Conservation (phyloP, 1,139 yeast genomes). For the Yamadazyma membranifaciens region DNA sequence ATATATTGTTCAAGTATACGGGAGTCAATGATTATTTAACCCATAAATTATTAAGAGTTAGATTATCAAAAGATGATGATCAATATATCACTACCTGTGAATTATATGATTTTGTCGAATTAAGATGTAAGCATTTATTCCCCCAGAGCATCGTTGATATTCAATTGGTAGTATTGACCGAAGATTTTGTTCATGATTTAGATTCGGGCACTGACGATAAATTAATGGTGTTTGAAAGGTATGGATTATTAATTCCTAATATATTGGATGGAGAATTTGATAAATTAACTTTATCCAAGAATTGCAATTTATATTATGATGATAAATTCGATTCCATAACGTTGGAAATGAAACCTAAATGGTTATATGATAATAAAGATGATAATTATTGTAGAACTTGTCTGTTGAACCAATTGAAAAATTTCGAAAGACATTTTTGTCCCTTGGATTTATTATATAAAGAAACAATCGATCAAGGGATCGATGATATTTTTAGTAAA, state of each 20-base stretch:
- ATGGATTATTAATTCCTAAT: constrained; percentile 43
- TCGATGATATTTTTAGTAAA: constrained; percentile 32
- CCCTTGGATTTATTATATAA: constrained; percentile 40
- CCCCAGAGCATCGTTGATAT: constrained; percentile 39
- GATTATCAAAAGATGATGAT: constrained; percentile 35
- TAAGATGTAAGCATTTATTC: constrained; percentile 40
- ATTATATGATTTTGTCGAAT: constrained; percentile 42
- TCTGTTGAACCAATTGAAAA: constrained; percentile 37
- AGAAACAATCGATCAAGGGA: constrained; percentile 32
- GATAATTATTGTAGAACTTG: constrained; percentile 47
- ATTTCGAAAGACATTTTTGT: constrained; percentile 40
- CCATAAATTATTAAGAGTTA: constrained; percentile 36
- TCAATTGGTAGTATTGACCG: constrained; percentile 37
- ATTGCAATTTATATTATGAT: constrained; percentile 34
- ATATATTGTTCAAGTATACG: constrained; percentile 40
- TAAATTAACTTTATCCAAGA: constrained; percentile 29
- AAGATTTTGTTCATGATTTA: constrained; percentile 31
- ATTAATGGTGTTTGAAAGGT: constrained; percentile 37
- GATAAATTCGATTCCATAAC: constrained; percentile 28
- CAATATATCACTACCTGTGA: constrained; percentile 45
- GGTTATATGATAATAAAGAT: constrained; percentile 42
- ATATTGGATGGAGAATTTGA: constrained; percentile 34
- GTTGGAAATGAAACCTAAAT: constrained; percentile 47
- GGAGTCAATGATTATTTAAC: constrained; percentile 37
- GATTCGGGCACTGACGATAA: constrained; percentile 29